Conservation (phyloP, 208 protist genomes). For the Acanthamoeba pearcei region DNA sequence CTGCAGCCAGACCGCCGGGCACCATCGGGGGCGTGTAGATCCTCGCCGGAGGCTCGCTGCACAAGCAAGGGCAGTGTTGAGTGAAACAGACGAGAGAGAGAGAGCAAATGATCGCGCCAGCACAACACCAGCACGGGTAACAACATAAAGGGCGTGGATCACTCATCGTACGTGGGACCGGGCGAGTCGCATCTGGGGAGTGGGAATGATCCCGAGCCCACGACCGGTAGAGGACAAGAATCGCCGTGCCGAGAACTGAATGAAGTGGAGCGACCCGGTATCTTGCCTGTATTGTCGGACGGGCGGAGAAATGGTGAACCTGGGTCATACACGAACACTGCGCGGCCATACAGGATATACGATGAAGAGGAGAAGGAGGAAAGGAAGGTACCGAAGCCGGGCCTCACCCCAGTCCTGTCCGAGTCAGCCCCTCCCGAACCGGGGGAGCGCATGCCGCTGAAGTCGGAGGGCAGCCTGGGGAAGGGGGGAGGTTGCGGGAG, state of each 20-base stretch:
- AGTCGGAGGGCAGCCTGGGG: background rate
- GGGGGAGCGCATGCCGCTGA: background rate
- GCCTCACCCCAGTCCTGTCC: background rate
- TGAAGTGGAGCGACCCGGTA: background rate
- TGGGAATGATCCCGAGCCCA: background rate
- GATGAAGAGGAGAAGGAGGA: too few species aligned
- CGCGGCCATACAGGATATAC: too few species aligned
- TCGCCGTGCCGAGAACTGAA: background rate
- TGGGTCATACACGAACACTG: too few species aligned
- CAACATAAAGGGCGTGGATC: too few species aligned
- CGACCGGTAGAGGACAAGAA: too few species aligned
- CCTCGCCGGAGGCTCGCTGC: background rate
- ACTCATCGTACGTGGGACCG: background rate
- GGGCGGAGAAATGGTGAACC: background rate
- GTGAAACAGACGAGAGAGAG: background rate
- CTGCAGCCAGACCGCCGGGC: background rate
- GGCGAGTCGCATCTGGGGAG: background rate
- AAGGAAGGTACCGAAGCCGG: background rate
- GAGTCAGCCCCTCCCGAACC: background rate
- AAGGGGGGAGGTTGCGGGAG: background rate
- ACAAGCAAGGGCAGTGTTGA: background rate
- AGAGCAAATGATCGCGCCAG: too few species aligned
- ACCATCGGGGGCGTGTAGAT: background rate
- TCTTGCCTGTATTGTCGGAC: background rate
- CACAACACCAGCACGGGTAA: too few species aligned